Base-by-base conservation (phyloP, 2,329 filamentous ascomycete species). In the Parastagonospora avenae region DNA sequence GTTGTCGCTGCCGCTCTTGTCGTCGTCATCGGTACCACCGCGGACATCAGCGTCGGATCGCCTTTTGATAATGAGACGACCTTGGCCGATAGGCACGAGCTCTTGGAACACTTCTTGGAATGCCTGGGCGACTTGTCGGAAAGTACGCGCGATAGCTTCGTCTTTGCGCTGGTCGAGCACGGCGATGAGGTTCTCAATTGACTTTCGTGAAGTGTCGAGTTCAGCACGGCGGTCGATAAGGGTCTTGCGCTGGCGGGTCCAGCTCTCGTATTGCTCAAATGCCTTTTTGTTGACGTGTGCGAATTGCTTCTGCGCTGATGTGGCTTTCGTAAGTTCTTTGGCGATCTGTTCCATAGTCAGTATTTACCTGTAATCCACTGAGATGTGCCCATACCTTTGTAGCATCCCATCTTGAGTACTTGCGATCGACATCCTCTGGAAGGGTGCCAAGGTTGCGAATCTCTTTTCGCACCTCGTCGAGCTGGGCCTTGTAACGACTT, bases 201-300 rank as follows among this genome's bases (percentile, higher is more conserved):
- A 93, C 31, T 81, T 82, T 62, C 96, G 91, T 2, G 90, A 93
- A 11, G 86, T 87, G 64, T 96, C 91, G 9, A 99, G 85, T 72
- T 97, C 94, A 63, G 88, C 85, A 42, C 93, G 86, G 61, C 94
- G 89, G 67, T 90, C 89, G 42, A 90, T 89, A 14, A 99, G 81
- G 16, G 89, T 88, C 55, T 96, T 92, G 50, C 95, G 89, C 75
- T 97, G 91, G 43, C 87, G 89, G 7, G 93, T 97, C 73, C 97
- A 99, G 77, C 88, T 96, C 77, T 93, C 95, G 79, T 97, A 99
- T 74, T 99, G 94, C 76, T 99, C 95, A 70, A 97, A 96, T 0
- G 94, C 94, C 77, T 99, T 97, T 79, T 97, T 99, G 83, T 99
- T 99, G 77, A 99, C 92, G 67, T 97, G 91, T 48, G 92, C 91